Conservation (phyloP, 2,329 filamentous ascomycete genomes). For the Colletotrichum australisinense region DNA sequence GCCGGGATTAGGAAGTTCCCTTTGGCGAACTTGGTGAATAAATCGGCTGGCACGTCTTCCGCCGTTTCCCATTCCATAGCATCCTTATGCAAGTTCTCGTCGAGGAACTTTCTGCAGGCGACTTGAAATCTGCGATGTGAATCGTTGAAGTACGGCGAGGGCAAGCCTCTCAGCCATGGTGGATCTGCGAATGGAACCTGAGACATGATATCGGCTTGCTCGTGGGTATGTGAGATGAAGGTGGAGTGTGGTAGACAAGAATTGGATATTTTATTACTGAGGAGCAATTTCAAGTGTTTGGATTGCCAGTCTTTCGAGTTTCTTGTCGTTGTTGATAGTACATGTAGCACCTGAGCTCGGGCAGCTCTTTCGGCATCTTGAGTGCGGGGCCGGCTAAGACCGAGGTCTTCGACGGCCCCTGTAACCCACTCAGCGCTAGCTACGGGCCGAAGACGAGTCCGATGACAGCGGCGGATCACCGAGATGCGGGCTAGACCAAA, state of each 20-base stretch:
- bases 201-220: background rate
- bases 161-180: background rate
- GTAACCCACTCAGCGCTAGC: background rate
- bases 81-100: background rate
- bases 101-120: background rate
- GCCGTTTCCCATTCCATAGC: background rate
- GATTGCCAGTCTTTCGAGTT: background rate
- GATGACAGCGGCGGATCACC: background rate
- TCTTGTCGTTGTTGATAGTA: background rate
- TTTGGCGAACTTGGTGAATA: background rate
- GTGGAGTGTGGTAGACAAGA: too few relatives aligned
- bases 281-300: background rate
- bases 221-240: too few relatives aligned
- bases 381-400: background rate
- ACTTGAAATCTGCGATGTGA: background rate
- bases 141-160: background rate
- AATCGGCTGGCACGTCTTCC: background rate
- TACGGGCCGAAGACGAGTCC: background rate
- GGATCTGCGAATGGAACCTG: background rate
- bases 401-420: background rate
- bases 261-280: too few relatives aligned
- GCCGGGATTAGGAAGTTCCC: background rate
- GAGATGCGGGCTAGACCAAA: background rate
- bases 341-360: background rate
- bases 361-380: too few relatives aligned